These are phyloP conservation scores for Paratinospora sagittata DNA, from an alignment of 164 flowering plant species.

Conservation along the genomic window DNA sequence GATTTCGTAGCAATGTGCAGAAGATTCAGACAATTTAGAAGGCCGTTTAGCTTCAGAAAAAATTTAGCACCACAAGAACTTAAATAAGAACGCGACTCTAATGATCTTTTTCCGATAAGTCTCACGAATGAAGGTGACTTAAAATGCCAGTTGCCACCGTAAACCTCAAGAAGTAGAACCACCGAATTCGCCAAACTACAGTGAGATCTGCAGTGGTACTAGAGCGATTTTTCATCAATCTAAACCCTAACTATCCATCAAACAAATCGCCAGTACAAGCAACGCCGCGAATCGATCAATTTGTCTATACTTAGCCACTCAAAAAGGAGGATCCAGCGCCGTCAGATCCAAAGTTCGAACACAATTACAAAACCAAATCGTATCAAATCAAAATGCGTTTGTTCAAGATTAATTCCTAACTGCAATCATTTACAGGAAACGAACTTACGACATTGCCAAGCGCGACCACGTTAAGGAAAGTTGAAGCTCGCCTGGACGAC, in stretches of 20 bases:
- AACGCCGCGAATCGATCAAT: neutral
- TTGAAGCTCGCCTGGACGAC: slow-evolving; percentile 48
- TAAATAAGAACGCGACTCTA: neutral
- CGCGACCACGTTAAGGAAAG: slow-evolving; percentile 90
- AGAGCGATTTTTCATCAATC: neutral
- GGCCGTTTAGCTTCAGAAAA: too few relatives aligned
- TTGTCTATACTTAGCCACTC: neutral
- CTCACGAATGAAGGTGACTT: neutral
- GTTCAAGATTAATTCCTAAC: neutral
- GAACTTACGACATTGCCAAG: slow-evolving; percentile 93
- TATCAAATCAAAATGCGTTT: neutral
- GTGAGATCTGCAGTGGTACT: neutral
- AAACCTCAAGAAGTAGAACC: slow-evolving; percentile 2
- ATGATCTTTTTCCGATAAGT: neutral
- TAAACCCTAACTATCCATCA: slow-evolving; percentile 1
- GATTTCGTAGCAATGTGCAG: neutral
- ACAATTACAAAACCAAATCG: neutral
- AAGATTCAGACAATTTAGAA: too few relatives aligned
- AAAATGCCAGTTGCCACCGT: neutral
- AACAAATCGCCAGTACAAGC: neutral
- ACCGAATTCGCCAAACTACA: slow-evolving; percentile 5
- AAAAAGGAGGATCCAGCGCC: neutral
- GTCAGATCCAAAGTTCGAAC: slow-evolving; percentile 7
- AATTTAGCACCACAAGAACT: too few relatives aligned
- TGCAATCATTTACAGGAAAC: slow-evolving; percentile 6